A percentile compares a stretch with the other conserved stretches of the same genome.
These are phyloP conservation scores for Leccinum rimulosum DNA, from an alignment of 768 basidiomycete genomes.

Conservation along the genomic window DNA sequence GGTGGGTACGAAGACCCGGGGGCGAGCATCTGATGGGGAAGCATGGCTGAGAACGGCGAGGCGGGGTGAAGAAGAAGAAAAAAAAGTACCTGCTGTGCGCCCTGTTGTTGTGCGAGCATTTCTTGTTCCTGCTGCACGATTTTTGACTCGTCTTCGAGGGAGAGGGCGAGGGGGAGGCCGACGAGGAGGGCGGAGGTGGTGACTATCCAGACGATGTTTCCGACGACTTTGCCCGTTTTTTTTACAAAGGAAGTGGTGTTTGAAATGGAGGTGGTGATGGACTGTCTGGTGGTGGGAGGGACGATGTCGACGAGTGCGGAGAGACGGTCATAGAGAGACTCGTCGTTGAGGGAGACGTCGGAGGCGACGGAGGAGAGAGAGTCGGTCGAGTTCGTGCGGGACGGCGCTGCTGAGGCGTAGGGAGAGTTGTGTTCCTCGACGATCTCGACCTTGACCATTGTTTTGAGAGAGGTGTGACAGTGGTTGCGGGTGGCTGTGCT, in stretches of 20 bases:
- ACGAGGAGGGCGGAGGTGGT: conserved; percentile 93
- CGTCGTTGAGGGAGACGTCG: conserved; percentile 63
- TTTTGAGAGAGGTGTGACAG: not conserved
- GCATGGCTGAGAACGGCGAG: conserved; percentile 10
- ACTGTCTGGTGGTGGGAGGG: conserved; percentile 83
- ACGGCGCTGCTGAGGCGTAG: conserved; percentile 73
- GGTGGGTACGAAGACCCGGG: conserved; percentile 55
- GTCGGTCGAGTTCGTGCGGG: conserved; percentile 62
- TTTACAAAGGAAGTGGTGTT: conserved; percentile 64
- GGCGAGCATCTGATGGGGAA: conserved; percentile 62
- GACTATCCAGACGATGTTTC: conserved; percentile 92
- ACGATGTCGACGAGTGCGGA: conserved; percentile 94
- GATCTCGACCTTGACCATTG: conserved; percentile 96
- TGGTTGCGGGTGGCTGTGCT: conserved; percentile 16
- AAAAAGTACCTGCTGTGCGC: conserved; percentile 77
- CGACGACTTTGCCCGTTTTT: conserved; percentile 67
- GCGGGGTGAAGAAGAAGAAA: not conserved
- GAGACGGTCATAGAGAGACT: conserved; percentile 85
- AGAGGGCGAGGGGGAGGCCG: conserved; percentile 88
- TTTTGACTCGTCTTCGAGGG: conserved; percentile 95
- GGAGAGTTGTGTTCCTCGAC: conserved; percentile 77
- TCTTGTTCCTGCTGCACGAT: conserved; percentile 93
- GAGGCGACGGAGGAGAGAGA: conserved; percentile 83
- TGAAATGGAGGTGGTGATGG: conserved; percentile 58
- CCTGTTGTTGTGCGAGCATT: conserved; percentile 89